A percentile compares a stretch with the other conserved stretches of the same genome.
Conservation (phyloP, 192 early-diverging fungal species). For the Phlyctochytrium planicorne region DNA sequence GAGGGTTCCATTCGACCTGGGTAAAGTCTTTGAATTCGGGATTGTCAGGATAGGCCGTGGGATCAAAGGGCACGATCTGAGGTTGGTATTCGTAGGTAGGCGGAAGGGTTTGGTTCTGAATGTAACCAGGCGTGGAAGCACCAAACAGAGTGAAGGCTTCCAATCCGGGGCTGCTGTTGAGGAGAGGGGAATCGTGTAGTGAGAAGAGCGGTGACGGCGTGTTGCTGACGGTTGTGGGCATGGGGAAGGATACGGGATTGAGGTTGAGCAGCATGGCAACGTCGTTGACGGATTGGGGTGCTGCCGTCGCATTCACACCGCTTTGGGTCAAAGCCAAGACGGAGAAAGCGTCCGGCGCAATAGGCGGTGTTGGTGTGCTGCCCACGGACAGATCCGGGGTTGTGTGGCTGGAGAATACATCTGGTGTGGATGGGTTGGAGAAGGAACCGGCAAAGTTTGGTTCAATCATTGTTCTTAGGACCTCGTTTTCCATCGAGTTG, state of each 20-base stretch:
- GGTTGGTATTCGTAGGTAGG: too few relatives aligned
- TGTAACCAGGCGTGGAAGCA: not conserved
- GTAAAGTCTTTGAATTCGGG: not conserved
- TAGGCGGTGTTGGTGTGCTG: not conserved
- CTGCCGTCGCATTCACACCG: not conserved
- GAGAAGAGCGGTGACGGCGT: too few relatives aligned
- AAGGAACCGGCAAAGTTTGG: not conserved
- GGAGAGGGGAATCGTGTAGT: not conserved
- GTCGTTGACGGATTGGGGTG: not conserved
- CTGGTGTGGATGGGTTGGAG: not conserved
- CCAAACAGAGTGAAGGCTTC: not conserved
- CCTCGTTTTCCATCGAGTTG: not conserved
- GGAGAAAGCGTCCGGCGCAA: not conserved
- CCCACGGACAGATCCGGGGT: not conserved
- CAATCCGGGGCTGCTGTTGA: not conserved
- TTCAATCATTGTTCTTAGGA: not conserved
- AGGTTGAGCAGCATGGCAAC: not conserved
- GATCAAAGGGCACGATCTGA: not conserved
- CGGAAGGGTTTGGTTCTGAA: not conserved
- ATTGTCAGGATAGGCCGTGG: not conserved
- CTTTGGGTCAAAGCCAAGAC: not conserved
- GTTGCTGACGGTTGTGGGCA: too few relatives aligned
- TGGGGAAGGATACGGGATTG: not conserved
- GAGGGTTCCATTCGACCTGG: not conserved
- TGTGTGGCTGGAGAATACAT: not conserved